Base-by-base conservation (phyloP, 2,329 filamentous ascomycete species). In the Shiraia bambusicola region DNA sequence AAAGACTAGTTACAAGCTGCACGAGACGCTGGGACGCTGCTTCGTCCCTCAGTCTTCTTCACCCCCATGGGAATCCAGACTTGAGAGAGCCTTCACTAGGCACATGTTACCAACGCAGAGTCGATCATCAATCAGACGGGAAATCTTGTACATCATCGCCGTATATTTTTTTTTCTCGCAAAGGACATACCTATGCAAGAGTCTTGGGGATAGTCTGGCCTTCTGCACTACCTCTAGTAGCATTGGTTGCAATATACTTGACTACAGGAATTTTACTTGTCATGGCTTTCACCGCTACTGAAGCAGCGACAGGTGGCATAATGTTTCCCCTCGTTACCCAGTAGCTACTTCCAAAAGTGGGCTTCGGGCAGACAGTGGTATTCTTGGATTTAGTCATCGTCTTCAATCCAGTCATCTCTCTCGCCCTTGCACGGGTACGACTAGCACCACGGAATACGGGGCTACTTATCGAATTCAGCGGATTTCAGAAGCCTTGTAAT, bases 341-440 rank as follows among this genome's bases (percentile, higher is more conserved):
- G 28, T 25, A 44, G 9, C 29, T 48, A 13, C 9, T 58, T 2
- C 36, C 40, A 1, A 35, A 5, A 10, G 29, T 55, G 11, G 54
- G 55, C 5, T 85, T 83, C 55, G 72, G 71, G 0, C 84, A 81
- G 79, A 82, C 82, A 0, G 72, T 83, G 28, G 70, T 82, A 0
- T 74, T 76, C 0, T 70, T 83, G 34, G 81, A 78, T 0, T 75
- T 40, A 13, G 42, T 40, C 6, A 26, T 40, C 11, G n/a, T 16
- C n/a, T 29, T 40, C 15, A 34, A 29, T 25, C 15, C 39, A 2
- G 22, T 49, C 10, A 22, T 45, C 17, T 37, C 42, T 2, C 19
- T 37, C 13, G 4, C 32, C 4, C 29, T 38, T 10, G 28, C 29
- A 11, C 38, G 41, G 9, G 27, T 34, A 8, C 34, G 39, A 5